A percentile compares a stretch with the other conserved stretches of the same genome.
phyloP scores from a whole-genome alignment of 108 stramenopile species.

The Cylindrotheca closterium region DNA sequence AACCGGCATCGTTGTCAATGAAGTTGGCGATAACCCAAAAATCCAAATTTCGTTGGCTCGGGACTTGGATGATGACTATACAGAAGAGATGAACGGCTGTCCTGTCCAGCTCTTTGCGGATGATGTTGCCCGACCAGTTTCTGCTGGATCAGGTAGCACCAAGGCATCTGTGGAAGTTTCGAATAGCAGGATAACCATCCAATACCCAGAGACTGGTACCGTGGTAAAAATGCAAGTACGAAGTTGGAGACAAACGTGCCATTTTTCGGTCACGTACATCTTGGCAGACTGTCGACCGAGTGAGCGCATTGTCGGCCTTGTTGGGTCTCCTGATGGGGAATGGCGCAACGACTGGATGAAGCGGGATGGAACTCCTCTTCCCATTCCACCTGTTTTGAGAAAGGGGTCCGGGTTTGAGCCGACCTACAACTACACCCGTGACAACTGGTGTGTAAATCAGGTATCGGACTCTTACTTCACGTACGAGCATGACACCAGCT shows the following conservation, averaged over 20 bases:
- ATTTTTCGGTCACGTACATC: background rate
- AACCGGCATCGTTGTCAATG: background rate
- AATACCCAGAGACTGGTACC: background rate
- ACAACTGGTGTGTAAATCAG: background rate
- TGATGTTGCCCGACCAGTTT: background rate
- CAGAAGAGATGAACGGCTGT: background rate
- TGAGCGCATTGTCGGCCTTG: background rate
- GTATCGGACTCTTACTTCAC: background rate
- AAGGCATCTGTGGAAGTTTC: background rate
- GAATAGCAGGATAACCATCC: background rate
- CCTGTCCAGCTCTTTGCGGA: background rate
- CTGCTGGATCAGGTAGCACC: background rate
- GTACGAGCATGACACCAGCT: background rate
- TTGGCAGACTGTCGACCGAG: background rate
- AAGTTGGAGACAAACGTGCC: background rate
- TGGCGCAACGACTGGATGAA: background rate
- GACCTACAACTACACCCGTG: background rate
- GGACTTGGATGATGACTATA: background rate
- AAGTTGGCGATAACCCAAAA: background rate
- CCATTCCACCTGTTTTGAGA: background rate
- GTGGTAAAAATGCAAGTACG: background rate
- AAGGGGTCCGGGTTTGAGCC: background rate
- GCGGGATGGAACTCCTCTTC: background rate
- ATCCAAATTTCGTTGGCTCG: background rate
- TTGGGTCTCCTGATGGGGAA: background rate